These are phyloP conservation scores for Mortierella hygrophila DNA, from an alignment of 192 early-diverging fungal genomes.

Conservation along the genomic window DNA sequence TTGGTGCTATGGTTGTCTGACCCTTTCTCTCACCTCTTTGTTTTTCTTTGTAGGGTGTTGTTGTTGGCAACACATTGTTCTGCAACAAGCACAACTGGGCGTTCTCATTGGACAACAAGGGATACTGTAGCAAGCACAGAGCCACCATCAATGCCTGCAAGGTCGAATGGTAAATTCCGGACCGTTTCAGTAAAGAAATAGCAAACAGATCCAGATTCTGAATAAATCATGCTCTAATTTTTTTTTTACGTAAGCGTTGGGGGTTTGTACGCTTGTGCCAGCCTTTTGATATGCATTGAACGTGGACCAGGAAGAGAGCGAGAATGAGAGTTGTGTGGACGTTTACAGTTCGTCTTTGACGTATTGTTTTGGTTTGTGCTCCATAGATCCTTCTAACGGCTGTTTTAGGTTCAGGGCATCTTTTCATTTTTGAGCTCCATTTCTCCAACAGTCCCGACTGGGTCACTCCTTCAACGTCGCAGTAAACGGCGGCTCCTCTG, in stretches of 20 bases:
- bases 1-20: neutral
- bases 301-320: too few relatives aligned
- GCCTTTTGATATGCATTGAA: too few relatives aligned
- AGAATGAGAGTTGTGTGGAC: too few relatives aligned
- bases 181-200: neutral
- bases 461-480: too few relatives aligned
- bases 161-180: conserved; percentile 56
- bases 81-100: conserved; percentile 66
- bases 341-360: too few relatives aligned
- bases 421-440: too few relatives aligned
- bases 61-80: conserved; percentile 62
- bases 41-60: conserved; percentile 54
- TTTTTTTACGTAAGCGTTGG: neutral
- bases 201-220: neutral
- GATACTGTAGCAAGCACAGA: conserved; percentile 52
- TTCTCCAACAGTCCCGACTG: too few relatives aligned
- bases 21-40: neutral
- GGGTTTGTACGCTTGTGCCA: too few relatives aligned
- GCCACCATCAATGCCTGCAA: conserved; percentile 60
- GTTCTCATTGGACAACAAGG: conserved; percentile 55
- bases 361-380: too few relatives aligned
- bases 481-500: too few relatives aligned
- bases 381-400: too few relatives aligned
- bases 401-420: too few relatives aligned
- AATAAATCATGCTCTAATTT: neutral